A percentile compares a stretch with the other conserved stretches of the same genome.
Evolutionary conservation across 2,329 filamentous ascomycete genomes (phyloP).

Genomic region (Aspergillus fumigatus): DNA sequence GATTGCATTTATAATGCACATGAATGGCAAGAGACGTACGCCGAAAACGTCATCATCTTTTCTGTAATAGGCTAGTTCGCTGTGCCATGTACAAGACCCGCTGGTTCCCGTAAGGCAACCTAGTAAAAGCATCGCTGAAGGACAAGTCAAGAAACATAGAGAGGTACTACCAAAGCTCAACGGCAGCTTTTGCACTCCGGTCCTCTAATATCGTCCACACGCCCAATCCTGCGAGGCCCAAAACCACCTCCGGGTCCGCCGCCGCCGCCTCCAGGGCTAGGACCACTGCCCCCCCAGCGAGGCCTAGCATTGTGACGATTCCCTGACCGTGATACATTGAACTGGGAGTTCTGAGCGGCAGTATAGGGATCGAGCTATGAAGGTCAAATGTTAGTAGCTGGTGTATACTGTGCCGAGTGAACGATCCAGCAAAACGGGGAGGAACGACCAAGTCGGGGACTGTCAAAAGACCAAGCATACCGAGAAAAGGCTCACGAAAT

Average conservation of each 20-base stretch:
- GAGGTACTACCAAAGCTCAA: constrained; percentile 14
- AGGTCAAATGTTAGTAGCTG: constrained; percentile 10
- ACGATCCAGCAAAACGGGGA: background rate
- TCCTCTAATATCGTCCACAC: constrained; percentile 45
- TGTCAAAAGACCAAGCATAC: constrained; percentile 26
- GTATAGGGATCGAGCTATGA: constrained; percentile 43
- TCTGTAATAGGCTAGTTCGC: background rate
- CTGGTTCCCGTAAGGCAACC: background rate
- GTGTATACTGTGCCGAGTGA: background rate
- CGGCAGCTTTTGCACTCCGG: constrained; percentile 46
- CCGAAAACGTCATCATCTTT: background rate
- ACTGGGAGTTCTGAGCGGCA: constrained; percentile 43
- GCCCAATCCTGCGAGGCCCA: constrained; percentile 38
- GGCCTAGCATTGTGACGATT: constrained; percentile 20
- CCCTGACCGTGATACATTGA: constrained; percentile 37
- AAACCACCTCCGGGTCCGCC: constrained; percentile 23
- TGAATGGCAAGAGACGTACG: background rate
- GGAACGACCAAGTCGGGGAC: background rate
- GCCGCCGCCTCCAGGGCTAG: constrained; percentile 23
- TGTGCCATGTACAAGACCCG: background rate
- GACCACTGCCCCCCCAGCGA: constrained; percentile 21
- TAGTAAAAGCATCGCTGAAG: background rate
- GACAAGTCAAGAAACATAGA: background rate
- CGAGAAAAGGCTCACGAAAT: constrained; percentile 46
- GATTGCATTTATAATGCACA: background rate